Evolutionary conservation across 108 stramenopile species (phyloP).

Genomic region (Pseudonitzschia delicatissima): DNA sequence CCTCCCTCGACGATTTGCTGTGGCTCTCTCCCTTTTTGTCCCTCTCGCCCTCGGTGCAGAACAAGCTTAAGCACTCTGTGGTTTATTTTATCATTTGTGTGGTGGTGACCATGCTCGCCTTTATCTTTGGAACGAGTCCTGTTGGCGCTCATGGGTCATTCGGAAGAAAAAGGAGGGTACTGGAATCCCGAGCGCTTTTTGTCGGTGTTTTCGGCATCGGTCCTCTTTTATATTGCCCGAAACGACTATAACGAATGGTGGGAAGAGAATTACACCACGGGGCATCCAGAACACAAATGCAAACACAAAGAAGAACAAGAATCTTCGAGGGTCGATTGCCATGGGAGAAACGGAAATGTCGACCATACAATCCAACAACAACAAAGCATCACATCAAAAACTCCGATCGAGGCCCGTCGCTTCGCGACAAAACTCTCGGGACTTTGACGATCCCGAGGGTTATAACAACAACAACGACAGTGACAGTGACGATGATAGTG

Average conservation of each 20-base stretch:
- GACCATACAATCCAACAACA: background rate
- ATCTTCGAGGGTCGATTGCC: background rate
- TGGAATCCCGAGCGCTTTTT: slow-evolving; percentile 11
- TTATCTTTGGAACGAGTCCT: background rate
- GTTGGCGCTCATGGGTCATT: background rate
- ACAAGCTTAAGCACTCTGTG: background rate
- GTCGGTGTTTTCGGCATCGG: background rate
- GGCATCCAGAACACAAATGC: background rate
- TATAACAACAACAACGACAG: background rate
- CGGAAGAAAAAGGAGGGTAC: background rate
- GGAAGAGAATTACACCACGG: background rate
- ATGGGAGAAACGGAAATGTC: background rate
- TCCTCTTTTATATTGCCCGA: slow-evolving; percentile 2
- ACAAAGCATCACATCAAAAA: background rate
- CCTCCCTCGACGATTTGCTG: slow-evolving; percentile 7
- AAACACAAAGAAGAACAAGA: background rate
- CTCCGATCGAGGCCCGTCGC: background rate
- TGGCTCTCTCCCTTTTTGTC: slow-evolving; percentile 11
- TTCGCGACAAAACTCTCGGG: background rate
- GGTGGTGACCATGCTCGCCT: background rate
- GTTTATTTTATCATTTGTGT: background rate
- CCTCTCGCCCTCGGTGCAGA: background rate
- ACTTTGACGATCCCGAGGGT: background rate
- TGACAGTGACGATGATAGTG: background rate
- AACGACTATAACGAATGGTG: slow-evolving; percentile 1